Base-by-base conservation (phyloP, 2,329 filamentous ascomycete species). In the Trichoderma oligosporum region DNA sequence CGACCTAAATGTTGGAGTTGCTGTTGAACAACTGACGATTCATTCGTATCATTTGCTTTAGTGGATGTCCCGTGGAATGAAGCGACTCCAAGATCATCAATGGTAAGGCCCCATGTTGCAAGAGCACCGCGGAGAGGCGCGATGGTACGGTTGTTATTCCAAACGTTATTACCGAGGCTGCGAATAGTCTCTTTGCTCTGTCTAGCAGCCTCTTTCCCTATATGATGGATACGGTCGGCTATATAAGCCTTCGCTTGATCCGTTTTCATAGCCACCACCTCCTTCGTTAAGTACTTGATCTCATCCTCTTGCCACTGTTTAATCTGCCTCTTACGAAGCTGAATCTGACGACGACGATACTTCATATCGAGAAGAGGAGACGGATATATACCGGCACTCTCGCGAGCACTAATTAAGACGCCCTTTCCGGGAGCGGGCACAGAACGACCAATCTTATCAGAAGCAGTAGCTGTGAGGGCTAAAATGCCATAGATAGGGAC, bases 401-500 rank as follows among this genome's bases (percentile, higher is more conserved):
- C 94, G 62, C 93, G 91, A 62, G 94, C 94, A 62, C 90, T 95
- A 52, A 93, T 97, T 68, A 99, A 82, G 52, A 99, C 91, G 87
- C 94, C 94, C 76, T 97, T 90, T 25, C 94, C 94, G 56, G 94
- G 94, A 60, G 94, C 94, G 58, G 94, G 94, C 7, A 99, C 92
- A 14, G 94, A 99, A 62, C 94, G 91, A 49, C 94, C 94, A 72
- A 97, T 99, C 85, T 99, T 97, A 82, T 99, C 94, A 51, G 93
- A 97, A 58, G 95, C 95, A 42, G 94, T 99, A 38, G 91, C 91
- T 38, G 93, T 97, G 69, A 97, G 83, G 60, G 89, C 95, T 67
- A 99, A 77, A 61, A 99, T 84, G 81, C 93, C 93, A 69, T 99
- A 91, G 69, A 99, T 97, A 11, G 94, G 94, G 24, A 99, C 91